A percentile compares a stretch with the other conserved stretches of the same genome.
Conservation (phyloP, 805 yeast genomes). For the Starmera pachycereana region DNA sequence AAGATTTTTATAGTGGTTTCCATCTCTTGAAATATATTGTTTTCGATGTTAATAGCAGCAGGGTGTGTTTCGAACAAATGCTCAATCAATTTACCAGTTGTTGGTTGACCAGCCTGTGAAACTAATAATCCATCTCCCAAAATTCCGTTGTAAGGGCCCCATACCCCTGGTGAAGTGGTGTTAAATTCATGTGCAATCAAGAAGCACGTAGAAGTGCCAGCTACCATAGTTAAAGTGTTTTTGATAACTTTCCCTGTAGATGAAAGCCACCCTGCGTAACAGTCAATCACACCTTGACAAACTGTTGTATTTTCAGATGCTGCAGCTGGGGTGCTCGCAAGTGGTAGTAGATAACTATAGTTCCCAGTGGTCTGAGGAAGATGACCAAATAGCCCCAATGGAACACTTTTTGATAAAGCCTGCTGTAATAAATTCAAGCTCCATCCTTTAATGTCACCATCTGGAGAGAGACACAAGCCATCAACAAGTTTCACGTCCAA, state of each 20-base stretch:
- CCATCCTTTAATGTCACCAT: slow-evolving; percentile 55
- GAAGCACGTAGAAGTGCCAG: slow-evolving; percentile 56
- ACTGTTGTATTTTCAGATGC: slow-evolving; percentile 10
- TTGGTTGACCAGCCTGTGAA: slow-evolving; percentile 49
- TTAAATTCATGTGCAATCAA: slow-evolving; percentile 20
- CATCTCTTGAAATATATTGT: slow-evolving; percentile 13
- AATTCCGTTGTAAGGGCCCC: slow-evolving; percentile 49
- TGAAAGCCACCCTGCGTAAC: slow-evolving; percentile 46
- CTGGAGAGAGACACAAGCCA: slow-evolving; percentile 26
- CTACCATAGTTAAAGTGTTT: slow-evolving; percentile 36
- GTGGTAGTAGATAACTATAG: slow-evolving; percentile 14
- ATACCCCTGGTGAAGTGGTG: slow-evolving; percentile 30
- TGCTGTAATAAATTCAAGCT: slow-evolving; percentile 15
- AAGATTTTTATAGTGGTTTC: slow-evolving; percentile 12
- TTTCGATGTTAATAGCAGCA: slow-evolving; percentile 11
- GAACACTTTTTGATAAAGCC: not conserved
- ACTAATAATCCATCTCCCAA: slow-evolving; percentile 19
- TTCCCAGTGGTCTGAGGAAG: not conserved
- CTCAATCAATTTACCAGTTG: slow-evolving; percentile 45
- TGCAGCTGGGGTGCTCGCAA: slow-evolving; percentile 22
- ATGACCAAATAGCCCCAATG: no score
- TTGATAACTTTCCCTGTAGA: slow-evolving; percentile 18
- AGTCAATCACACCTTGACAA: slow-evolving; percentile 46
- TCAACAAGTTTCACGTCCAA: not conserved
- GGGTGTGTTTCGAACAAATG: slow-evolving; percentile 35